These are phyloP conservation scores for Grosmannia penicillata DNA, from an alignment of 2,329 filamentous ascomycete species.

Conservation along the genomic window DNA sequence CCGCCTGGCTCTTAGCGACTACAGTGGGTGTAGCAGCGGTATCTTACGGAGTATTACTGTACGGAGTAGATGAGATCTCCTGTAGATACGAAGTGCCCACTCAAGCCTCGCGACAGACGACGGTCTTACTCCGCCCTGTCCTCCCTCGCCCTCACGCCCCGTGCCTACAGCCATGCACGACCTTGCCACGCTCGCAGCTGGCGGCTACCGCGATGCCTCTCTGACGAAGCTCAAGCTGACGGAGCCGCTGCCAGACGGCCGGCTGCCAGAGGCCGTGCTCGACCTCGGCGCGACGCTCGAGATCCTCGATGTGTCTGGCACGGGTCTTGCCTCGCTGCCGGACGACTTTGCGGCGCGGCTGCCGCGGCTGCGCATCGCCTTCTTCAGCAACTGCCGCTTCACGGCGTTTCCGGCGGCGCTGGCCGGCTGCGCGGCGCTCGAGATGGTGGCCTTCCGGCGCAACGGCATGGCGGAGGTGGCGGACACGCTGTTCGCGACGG, in stretches of 20 bases:
- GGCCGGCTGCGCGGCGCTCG: constrained; percentile 26
- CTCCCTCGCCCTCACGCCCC: not conserved
- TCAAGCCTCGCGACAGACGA: not conserved
- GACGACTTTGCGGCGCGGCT: constrained; percentile 21
- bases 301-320: constrained; percentile 32
- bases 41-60: too few species aligned
- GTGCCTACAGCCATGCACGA: constrained; percentile 14
- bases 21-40: too few species aligned
- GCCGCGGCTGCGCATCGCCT: constrained; percentile 27
- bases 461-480: constrained; percentile 28
- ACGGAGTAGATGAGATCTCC: not conserved
- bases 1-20: too few species aligned
- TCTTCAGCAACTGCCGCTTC: constrained; percentile 32
- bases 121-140: not conserved
- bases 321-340: constrained; percentile 25
- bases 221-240: constrained; percentile 21
- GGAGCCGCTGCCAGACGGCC: constrained; percentile 13
- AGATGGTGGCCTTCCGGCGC: constrained; percentile 32
- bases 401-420: constrained; percentile 23
- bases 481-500: constrained; percentile 15
- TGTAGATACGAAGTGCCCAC: not conserved
- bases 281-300: constrained; percentile 25
- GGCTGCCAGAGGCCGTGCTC: constrained; percentile 25
- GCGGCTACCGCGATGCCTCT: constrained; percentile 16
- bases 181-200: constrained; percentile 16